These are phyloP conservation scores for Aspergillus intermedius DNA, from an alignment of 2,329 filamentous ascomycete species.

Conservation along the genomic window DNA sequence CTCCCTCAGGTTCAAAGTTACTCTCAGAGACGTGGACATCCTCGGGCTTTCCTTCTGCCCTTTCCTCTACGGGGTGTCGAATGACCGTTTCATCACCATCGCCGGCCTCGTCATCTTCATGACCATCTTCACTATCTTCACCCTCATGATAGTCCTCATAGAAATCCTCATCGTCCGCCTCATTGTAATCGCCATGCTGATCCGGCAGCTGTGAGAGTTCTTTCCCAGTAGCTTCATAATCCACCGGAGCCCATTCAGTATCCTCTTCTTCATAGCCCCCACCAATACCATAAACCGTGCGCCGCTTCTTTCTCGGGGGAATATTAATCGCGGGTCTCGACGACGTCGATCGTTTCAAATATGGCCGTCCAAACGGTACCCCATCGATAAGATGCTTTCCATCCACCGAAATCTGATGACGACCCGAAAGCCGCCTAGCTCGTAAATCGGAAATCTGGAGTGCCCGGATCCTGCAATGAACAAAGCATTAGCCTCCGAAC, in stretches of 20 bases:
- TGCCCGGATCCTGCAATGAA: slow-evolving; percentile 60
- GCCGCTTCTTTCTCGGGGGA: slow-evolving; percentile 64
- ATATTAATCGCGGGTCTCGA: slow-evolving; percentile 63
- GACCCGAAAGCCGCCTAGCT: slow-evolving; percentile 64
- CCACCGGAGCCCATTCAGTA: slow-evolving; percentile 23
- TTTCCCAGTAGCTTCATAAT: slow-evolving; percentile 19
- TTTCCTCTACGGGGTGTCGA: slow-evolving; percentile 22
- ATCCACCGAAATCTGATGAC: slow-evolving; percentile 71
- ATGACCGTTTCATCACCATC: slow-evolving; percentile 32
- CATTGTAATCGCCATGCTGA: slow-evolving; percentile 17
- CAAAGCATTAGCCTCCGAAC: background rate
- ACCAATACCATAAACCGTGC: slow-evolving; percentile 30
- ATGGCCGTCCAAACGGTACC: slow-evolving; percentile 71
- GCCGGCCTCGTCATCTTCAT: slow-evolving; percentile 20
- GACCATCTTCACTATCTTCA: slow-evolving; percentile 12
- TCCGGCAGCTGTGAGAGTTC: slow-evolving; percentile 18
- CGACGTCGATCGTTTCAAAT: slow-evolving; percentile 51
- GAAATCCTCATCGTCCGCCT: slow-evolving; percentile 21
- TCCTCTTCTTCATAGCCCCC: slow-evolving; percentile 25
- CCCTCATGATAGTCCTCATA: slow-evolving; percentile 18
- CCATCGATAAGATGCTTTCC: slow-evolving; percentile 81
- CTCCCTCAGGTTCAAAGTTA: slow-evolving; percentile 12
- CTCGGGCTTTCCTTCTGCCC: slow-evolving; percentile 3
- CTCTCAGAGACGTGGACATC: slow-evolving; percentile 24
- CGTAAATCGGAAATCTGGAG: slow-evolving; percentile 69